phyloP scores from a whole-genome alignment of 2,329 filamentous ascomycete species.

The Calonectria leucothoes region DNA sequence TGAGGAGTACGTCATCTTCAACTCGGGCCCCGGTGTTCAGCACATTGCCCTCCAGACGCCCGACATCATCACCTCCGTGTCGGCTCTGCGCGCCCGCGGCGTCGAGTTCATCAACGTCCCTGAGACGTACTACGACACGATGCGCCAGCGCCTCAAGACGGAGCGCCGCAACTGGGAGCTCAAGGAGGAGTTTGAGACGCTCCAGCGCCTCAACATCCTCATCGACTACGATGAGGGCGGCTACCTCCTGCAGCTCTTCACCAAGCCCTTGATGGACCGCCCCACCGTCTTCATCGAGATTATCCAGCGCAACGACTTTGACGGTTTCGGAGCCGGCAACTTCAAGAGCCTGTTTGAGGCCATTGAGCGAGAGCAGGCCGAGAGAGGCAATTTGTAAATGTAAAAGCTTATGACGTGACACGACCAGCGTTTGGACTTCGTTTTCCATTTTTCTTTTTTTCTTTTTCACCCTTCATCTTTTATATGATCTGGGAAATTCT shows the following conservation, averaged over 20 bases:
- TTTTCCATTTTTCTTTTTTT: not conserved
- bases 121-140: conserved; percentile 83
- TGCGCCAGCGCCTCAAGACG: conserved; percentile 78
- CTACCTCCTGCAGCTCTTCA: conserved; percentile 82
- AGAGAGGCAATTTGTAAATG: conserved; percentile 80
- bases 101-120: conserved; percentile 95
- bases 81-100: conserved; percentile 83
- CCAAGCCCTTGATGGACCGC: conserved; percentile 91
- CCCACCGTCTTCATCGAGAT: conserved; percentile 98
- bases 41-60: conserved; percentile 89
- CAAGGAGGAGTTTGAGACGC: conserved; percentile 81
- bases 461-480: not conserved
- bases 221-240: conserved; percentile 96
- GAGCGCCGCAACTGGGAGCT: conserved; percentile 72
- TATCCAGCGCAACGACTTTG: conserved; percentile 91
- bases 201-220: conserved; percentile 84
- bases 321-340: conserved; percentile 93
- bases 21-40: conserved; percentile 89
- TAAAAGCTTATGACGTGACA: not conserved
- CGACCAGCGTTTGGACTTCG: conserved; percentile 2
- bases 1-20: conserved; percentile 92
- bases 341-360: conserved; percentile 97
- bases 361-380: conserved; percentile 91
- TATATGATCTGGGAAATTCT: not conserved
- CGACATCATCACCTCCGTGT: conserved; percentile 83